Conservation (phyloP, 225 moss, liverwort and hornwort species). For the Physcomitrium patens region DNA sequence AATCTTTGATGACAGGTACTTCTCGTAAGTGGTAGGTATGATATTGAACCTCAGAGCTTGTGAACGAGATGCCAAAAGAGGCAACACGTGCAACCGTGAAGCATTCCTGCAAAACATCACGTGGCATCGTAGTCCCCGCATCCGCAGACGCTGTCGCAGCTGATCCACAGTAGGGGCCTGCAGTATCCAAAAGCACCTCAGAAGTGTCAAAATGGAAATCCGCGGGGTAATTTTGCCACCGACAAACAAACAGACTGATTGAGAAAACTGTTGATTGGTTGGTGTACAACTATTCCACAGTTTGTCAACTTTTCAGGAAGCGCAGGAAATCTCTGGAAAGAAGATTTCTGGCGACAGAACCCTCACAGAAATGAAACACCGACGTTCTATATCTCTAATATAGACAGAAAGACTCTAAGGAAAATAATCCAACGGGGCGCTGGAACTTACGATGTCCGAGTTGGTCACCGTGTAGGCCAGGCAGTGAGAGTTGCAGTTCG, state of each 20-base stretch:
- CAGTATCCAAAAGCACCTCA: constrained; percentile 4
- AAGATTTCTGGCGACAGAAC: too few relatives aligned
- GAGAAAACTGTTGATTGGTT: too few relatives aligned
- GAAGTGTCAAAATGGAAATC: neutral
- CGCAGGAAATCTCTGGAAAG: too few relatives aligned
- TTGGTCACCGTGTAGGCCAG: constrained; percentile 47
- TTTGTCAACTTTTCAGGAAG: too few relatives aligned
- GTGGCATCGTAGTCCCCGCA: constrained; percentile 56
- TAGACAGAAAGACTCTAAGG: too few relatives aligned
- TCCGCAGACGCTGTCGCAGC: constrained; percentile 46
- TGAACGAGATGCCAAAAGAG: constrained; percentile 63
- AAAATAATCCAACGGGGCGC: too few relatives aligned
- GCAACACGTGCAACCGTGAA: constrained; percentile 56
- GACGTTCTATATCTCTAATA: too few relatives aligned
- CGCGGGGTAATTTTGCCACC: neutral
- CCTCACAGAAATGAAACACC: too few relatives aligned
- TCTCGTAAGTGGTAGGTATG: neutral
- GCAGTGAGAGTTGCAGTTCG: constrained; percentile 53
- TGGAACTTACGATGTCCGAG: constrained; percentile 29
- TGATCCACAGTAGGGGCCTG: constrained; percentile 60
- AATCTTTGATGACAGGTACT: neutral
- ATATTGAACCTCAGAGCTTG: constrained; percentile 56
- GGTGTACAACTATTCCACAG: too few relatives aligned
- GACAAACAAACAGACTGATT: neutral
- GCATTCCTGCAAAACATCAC: constrained; percentile 59